These are phyloP conservation scores for Penicillium desertorum DNA, from an alignment of 495 filamentous ascomycete species.

Conservation along the genomic window DNA sequence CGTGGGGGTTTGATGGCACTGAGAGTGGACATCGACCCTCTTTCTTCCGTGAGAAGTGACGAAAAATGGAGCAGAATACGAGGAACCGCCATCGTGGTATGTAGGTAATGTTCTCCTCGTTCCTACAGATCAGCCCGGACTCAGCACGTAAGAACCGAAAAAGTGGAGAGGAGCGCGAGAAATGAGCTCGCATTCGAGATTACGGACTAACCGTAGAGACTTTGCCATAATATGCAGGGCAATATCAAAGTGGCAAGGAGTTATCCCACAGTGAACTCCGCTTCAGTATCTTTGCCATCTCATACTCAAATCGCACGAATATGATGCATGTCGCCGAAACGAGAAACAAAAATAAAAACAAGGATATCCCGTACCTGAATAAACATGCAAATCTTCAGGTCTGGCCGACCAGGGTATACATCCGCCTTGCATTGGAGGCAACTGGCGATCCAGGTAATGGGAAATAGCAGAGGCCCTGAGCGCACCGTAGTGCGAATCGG, in stretches of 20 bases:
- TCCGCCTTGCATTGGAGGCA: slow-evolving; percentile 32
- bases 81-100: background rate
- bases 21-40: background rate
- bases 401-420: slow-evolving; percentile 14
- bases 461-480: slow-evolving; percentile 11
- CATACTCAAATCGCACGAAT: background rate
- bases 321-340: slow-evolving; percentile 15
- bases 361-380: slow-evolving; percentile 24
- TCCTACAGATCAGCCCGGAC: background rate
- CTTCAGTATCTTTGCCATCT: background rate
- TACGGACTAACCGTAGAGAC: background rate
- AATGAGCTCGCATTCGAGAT: background rate
- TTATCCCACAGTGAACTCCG: background rate
- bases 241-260: slow-evolving; percentile 2
- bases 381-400: slow-evolving; percentile 13
- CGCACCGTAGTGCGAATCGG: slow-evolving; percentile 3
- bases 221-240: background rate
- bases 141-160: background rate
- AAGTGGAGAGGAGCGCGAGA: slow-evolving; percentile 1
- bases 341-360: slow-evolving; percentile 7
- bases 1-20: background rate
- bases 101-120: background rate
- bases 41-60: background rate
- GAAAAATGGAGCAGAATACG: background rate
- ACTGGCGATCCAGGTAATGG: slow-evolving; percentile 27